phyloP scores from a whole-genome alignment of 352 stramenopile species.

The Globisporangium perplexum region DNA sequence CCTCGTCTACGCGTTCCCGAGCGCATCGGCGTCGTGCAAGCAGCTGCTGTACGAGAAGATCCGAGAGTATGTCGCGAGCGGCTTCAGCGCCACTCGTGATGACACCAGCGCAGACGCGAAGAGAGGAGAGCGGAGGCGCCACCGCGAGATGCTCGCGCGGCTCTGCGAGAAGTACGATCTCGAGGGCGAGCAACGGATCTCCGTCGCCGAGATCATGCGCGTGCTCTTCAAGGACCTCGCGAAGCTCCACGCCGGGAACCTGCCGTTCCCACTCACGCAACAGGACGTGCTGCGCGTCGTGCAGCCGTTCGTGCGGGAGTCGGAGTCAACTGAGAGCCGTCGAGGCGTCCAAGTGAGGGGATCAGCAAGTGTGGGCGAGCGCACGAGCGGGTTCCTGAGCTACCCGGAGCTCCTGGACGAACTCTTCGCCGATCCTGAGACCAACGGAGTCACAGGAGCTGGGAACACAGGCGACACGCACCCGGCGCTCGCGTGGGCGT shows the following conservation, averaged over 20 bases:
- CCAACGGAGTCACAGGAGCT: neutral
- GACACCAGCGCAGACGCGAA: neutral
- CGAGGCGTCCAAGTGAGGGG: neutral
- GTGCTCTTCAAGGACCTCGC: slow-evolving; percentile 33
- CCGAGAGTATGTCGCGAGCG: slow-evolving; percentile 34
- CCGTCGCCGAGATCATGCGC: slow-evolving; percentile 25
- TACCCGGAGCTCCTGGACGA: slow-evolving; percentile 34
- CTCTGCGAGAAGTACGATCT: slow-evolving; percentile 52
- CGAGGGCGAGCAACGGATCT: slow-evolving; percentile 25
- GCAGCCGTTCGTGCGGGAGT: slow-evolving; percentile 11
- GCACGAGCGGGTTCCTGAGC: slow-evolving; percentile 16
- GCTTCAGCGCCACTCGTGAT: slow-evolving; percentile 18
- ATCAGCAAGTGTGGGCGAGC: neutral
- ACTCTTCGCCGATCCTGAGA: slow-evolving; percentile 15
- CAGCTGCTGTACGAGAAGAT: slow-evolving; percentile 17
- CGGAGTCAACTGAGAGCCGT: neutral
- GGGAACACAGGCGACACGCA: neutral
- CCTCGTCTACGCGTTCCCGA: slow-evolving; percentile 37
- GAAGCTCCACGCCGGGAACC: slow-evolving; percentile 22
- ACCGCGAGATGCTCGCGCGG: slow-evolving; percentile 19
- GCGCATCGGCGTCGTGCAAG: slow-evolving; percentile 15
- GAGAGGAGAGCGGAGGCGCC: neutral
- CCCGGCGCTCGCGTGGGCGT: slow-evolving; percentile 16
- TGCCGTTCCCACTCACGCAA: slow-evolving; percentile 29
- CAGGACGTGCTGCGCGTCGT: slow-evolving; percentile 26